Base-by-base conservation (phyloP, 176 grass and related monocot genomes). In the Coix lacrymajobi region DNA sequence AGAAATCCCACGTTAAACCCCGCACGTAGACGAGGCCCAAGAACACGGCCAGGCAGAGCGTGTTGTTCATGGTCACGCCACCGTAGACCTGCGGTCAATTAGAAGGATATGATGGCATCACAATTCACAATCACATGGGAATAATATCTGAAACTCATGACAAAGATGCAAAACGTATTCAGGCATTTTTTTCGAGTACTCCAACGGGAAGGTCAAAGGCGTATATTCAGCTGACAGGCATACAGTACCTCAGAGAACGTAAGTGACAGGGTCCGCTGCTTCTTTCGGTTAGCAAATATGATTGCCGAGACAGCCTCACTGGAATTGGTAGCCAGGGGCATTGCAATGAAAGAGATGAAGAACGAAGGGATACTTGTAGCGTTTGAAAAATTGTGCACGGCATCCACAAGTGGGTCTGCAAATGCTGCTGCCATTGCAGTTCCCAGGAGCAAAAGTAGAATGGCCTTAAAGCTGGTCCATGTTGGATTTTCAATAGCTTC, bases 261-360 rank as follows among this genome's bases (percentile, higher is more conserved):
- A n/a, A 98, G 89, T 69, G 95, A 98, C 39, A 77, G 79, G 32
- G 92, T 98, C 28, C 89, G 86, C 71, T 93, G 77, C 88, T 98
- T 95, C 90, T 95, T 98, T 67, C 92, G 80, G 25, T 82, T 88
- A 8, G 93, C 85, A 72, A 98, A 95, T 70, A 95, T 95, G 70
- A 98, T 90, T 22, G 92, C 84, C 6, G 96, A 98, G 15, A 98
- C 89, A 57, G 90, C 96, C 91, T 98, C 96, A 11, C 96, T 98
- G 68, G 92, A 95, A 75, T 95, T 98, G 16, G 96, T 98, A 66
- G 91, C 96, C 67, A 98, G 28, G 3, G 96, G 96, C 96, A 98
- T 95, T 19, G 73, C 92, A 78, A 98, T 92, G 62, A 98, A 98
- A 34, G 96, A 95, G 48, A 98, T 90, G 79, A 98, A 98, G 66